These are phyloP conservation scores for Fraxinus baroniana DNA, from an alignment of 305 asterid species.

Conservation along the genomic window DNA sequence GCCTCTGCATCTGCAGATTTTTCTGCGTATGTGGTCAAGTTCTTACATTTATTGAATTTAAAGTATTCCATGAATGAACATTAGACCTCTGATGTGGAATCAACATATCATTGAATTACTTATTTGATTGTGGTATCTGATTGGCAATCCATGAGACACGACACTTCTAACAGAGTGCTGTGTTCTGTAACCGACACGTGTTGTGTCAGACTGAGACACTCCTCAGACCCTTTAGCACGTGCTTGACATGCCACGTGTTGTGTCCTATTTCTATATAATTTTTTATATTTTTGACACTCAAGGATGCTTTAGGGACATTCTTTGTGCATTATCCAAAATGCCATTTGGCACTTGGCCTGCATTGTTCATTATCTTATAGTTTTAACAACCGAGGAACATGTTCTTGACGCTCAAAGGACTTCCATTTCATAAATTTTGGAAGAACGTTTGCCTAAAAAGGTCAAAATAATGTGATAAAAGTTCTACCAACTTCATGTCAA, in stretches of 20 bases:
- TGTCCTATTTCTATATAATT: not conserved
- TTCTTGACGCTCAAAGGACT: not conserved
- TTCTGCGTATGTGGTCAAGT: conserved; percentile 62
- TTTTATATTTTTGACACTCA: not conserved
- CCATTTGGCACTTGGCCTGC: not conserved
- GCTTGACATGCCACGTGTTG: not conserved
- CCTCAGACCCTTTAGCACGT: not conserved
- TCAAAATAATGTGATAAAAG: not conserved
- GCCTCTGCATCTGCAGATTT: conserved; percentile 98
- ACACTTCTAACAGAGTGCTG: not conserved
- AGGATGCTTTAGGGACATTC: not conserved
- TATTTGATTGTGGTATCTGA: not conserved
- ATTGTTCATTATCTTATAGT: not conserved
- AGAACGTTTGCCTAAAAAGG: not conserved
- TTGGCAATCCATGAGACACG: not conserved
- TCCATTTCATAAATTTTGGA: not conserved
- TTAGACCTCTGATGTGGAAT: not conserved
- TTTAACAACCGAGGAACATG: not conserved
- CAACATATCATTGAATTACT: not conserved
- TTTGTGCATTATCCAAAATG: not conserved
- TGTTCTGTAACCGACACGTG: not conserved
- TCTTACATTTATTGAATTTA: conserved; percentile 46
- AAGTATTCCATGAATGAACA: conserved; percentile 19
- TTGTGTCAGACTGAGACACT: not conserved
- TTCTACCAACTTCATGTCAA: not conserved